These are phyloP conservation scores for Adansonia madagascariensis DNA, from an alignment of 441 rosid species.

Conservation along the genomic window DNA sequence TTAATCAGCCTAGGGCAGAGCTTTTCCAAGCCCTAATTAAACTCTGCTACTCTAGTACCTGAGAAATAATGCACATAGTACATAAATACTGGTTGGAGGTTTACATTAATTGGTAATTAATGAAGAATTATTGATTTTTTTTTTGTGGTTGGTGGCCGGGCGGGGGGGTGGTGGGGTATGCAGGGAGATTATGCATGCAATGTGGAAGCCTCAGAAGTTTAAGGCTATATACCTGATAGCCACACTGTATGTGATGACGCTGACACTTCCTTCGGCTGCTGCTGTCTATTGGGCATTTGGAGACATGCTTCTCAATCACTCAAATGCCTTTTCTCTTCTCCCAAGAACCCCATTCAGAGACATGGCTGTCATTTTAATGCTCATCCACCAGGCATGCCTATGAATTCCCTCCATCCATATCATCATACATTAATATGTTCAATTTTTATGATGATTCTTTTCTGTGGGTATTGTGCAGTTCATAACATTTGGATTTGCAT, in stretches of 20 bases:
- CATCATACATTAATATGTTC: not conserved
- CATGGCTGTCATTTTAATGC: conserved; percentile 67
- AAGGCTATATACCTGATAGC: conserved; percentile 65
- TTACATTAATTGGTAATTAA: not conserved
- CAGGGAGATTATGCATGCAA: conserved; percentile 78
- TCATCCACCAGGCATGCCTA: conserved; percentile 56
- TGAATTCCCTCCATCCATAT: not conserved
- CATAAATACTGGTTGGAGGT: not conserved
- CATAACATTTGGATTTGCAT: conserved; percentile 69
- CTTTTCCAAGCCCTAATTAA: not conserved
- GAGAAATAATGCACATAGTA: not conserved
- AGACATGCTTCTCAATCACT: conserved; percentile 66
- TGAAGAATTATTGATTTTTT: conserved; percentile 13
- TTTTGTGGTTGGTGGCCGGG: not conserved
- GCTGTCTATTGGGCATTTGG: conserved; percentile 81
- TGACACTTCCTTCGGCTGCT: conserved; percentile 67
- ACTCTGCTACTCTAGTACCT: not conserved
- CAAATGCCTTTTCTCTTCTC: conserved; percentile 66
- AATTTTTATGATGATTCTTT: not conserved
- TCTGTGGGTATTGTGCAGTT: conserved; percentile 37
- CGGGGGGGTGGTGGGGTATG: not conserved
- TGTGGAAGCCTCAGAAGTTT: conserved; percentile 81
- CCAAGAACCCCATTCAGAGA: conserved; percentile 55
- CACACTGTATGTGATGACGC: conserved; percentile 60
- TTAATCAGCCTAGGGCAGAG: not conserved